Base-by-base conservation (phyloP, 2,329 filamentous ascomycete species). In the Ophiostoma fasciatum region DNA sequence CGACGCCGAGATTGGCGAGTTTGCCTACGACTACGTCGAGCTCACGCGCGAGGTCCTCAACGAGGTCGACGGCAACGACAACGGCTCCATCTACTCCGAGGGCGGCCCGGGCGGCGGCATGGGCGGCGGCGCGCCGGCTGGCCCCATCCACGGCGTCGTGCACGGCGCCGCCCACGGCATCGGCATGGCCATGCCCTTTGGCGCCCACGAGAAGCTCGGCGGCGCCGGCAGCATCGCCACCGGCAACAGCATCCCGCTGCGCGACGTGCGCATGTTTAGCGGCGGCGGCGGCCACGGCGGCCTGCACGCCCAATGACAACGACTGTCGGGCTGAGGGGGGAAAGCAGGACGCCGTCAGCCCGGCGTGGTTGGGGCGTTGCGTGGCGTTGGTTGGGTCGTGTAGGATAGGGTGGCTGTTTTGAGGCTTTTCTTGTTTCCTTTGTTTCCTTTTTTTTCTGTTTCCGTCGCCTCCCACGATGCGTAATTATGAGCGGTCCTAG, bases 1-100 rank as follows among this genome's bases (percentile, higher is more conserved):
- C 49, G 79, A 84, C 49, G 70, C 72, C 53, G 76, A 85, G 61
- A 74, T 84, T 35, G 81, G 81, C 56, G 81, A 87, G 59, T 85
- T 85, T 50, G 80, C 80, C 20, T 85, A 84, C 62, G 80, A 85
- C 55, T 85, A 85, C 54, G 80, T 85, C 48, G 80, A 85, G 68
- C 52, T 74, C 32, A 38, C 37, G 4, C 37, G 37, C 32, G 81
- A 43, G 38, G 40, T 44, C 5, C 42, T 44, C 42, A 44, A 44
- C 40, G 43, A 45, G 33, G 39, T 23, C 23, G 43, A 42, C 38
- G 32, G 32, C 34, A 15, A 21, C n/a, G 42, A 44, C 19, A 46
- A 40, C 43, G 45, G 33, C 11, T 42, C 37, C 14, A 17, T 43
- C 19, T 66, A 60, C 35, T 49, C 48, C n/a, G 40, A 30, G 13